Conservation (phyloP, 1,284 basidiomycete genomes). For the Flammula alnicola region DNA sequence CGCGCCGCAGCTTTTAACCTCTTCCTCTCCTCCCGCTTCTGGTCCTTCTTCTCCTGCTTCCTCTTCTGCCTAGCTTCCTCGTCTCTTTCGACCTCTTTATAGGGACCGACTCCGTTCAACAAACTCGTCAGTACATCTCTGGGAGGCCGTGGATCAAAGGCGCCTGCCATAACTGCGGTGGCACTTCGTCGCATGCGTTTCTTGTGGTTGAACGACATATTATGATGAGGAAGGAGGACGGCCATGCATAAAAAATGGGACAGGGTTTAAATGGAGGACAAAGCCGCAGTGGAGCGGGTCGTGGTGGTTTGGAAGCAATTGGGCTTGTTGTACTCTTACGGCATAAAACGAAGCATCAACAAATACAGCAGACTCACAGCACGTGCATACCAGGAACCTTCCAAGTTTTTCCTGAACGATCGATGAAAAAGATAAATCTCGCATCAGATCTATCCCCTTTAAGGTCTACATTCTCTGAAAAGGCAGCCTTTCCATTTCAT, state of each 20-base stretch:
- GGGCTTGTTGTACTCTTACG: slow-evolving; percentile 49
- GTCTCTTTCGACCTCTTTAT: slow-evolving; percentile 63
- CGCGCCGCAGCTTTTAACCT: slow-evolving; percentile 42
- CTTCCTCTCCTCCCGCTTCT: slow-evolving; percentile 49
- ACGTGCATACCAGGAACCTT: slow-evolving; percentile 46
- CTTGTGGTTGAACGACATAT: slow-evolving; percentile 33
- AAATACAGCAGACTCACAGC: slow-evolving; percentile 42
- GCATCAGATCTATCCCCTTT: slow-evolving; percentile 39
- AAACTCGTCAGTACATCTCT: slow-evolving; percentile 79
- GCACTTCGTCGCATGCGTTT: slow-evolving; percentile 70
- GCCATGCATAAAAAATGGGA: slow-evolving; percentile 39
- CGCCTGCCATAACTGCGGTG: slow-evolving; percentile 72
- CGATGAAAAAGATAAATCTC: slow-evolving; percentile 34
- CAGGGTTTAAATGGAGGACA: slow-evolving; percentile 38
- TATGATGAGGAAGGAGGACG: slow-evolving; percentile 36
- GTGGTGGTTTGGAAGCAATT: slow-evolving; percentile 52
- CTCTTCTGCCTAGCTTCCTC: slow-evolving; percentile 53
- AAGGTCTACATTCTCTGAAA: slow-evolving; percentile 20
- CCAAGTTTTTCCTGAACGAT: slow-evolving; percentile 36
- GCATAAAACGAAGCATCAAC: slow-evolving; percentile 50
- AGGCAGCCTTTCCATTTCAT: slow-evolving; percentile 20
- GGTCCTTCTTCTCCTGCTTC: slow-evolving; percentile 58
- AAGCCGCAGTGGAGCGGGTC: slow-evolving; percentile 45
- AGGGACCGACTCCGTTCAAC: slow-evolving; percentile 71
- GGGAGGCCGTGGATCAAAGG: slow-evolving; percentile 65